Evolutionary conservation across 2,329 filamentous ascomycete genomes (phyloP), one percentile per base, ranked within the genome.

Genomic region (Fusarium acutatum): DNA sequence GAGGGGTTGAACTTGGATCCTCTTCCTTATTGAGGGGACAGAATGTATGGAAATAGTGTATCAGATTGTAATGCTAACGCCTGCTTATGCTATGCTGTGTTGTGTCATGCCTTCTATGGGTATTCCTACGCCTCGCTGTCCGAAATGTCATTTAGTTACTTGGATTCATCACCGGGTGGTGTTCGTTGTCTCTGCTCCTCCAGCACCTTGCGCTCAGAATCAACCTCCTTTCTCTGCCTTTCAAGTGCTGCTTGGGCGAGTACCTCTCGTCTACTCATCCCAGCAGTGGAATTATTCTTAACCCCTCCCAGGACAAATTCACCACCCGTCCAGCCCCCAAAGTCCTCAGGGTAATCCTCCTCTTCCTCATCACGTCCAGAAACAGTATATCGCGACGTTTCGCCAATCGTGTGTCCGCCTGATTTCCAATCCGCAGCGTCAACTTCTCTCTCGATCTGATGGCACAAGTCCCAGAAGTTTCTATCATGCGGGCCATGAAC

Each of bases 391-490:
- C 88, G 82, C 84, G 90, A 86, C 85, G 90, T 81, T 86, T 92
- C 84, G 85, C 90, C 90, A 5, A 96, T 82, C 10, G 86, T 89
- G 59, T 87, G 84, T 0, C 95, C 95, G 0, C 91, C 90, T 30
- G 87, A 87, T 78, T 87, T 92, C 91, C 93, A 97, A 84, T 98
- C 95, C 22, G 89, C 93, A 54, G 84, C 85, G 64, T 93, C 92
- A 7, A 98, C 96, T 85, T 98, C 96, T 57, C 88, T 87, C 85
- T 98, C 95, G 78, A 98, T 97, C 84, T 92, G 88, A 75, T 91
- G 91, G 75, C 94, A 97, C 77, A 99, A 82, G 60, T 94, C 89
- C 96, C 96, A 98, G 79, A 99, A 99, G 52, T 93, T 85, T 24
- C 90, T 86, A 82, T 98, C 95, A 81, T 99, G 96, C 0, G 93